A percentile compares a stretch with the other conserved stretches of the same genome.
Conservation (phyloP, 192 early-diverging fungal genomes). For the Backusella macrospora region DNA sequence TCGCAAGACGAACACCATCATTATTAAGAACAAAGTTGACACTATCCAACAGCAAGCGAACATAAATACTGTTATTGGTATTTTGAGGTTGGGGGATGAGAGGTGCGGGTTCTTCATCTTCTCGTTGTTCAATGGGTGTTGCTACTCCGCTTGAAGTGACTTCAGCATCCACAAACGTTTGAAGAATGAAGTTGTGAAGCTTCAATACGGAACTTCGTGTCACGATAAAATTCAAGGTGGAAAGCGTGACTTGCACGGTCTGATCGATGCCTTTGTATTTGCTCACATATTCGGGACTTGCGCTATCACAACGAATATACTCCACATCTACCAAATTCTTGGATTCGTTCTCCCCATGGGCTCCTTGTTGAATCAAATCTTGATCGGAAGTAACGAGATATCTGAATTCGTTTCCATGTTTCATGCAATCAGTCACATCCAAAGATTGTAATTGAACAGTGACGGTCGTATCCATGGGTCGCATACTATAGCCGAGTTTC, state of each 20-base stretch:
- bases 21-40: conserved; percentile 84
- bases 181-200: conserved; percentile 82
- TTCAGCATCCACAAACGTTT: conserved; percentile 60
- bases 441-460: conserved; percentile 79
- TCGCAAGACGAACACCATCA: conserved; percentile 76
- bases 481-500: conserved; percentile 66
- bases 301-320: conserved; percentile 72
- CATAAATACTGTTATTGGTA: conserved; percentile 63
- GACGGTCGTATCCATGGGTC: conserved; percentile 76
- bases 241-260: conserved; percentile 78
- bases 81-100: conserved; percentile 10
- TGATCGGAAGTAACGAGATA: conserved; percentile 62
- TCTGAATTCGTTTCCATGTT: conserved; percentile 52
- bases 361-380: conserved; percentile 8
- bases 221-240: conserved; percentile 79
- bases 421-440: conserved; percentile 72
- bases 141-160: background rate
- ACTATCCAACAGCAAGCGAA: conserved; percentile 75
- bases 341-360: conserved; percentile 38
- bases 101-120: background rate
- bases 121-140: conserved; percentile 8
- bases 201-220: conserved; percentile 83
- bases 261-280: conserved; percentile 82
- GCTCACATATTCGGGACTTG: conserved; percentile 71
- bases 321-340: conserved; percentile 72